Base-by-base conservation (phyloP, 192 early-diverging fungal genomes). In the Backusella tuberculispora region DNA sequence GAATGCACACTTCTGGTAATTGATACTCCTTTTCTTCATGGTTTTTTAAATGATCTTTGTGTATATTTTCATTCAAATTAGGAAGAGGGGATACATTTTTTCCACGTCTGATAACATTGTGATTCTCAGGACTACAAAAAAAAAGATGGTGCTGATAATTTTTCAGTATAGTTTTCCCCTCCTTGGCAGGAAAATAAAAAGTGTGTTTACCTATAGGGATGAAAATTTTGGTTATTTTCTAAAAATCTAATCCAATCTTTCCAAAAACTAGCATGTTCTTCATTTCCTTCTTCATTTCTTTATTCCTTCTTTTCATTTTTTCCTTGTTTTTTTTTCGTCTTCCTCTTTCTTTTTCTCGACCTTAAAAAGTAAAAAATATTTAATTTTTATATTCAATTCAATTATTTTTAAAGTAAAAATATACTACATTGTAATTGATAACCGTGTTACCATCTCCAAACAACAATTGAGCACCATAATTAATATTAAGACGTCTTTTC, bases 31-130 rank as follows among this genome's bases (percentile, higher is more conserved):
- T 29, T 29, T 63, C 60, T 29, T 29, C 60, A 63, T 34, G 60
- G 19, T 24, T 29, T 63, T 63, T 63, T 63, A 63, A 63, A 63
- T 63, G 60, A 13, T 37, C 24, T 29, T 63, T 29, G 60, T 63
- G 26, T 29, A 29, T 63, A 63, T 29, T 63, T 63, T 29, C 19
- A 63, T 63, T 24, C 60, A 63, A 63, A 63, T 63, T 63, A 63
- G 34, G 60, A 63, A n/a, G 60, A 63, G 19, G 0, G 26, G 60
- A 63, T 13, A 38, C 34, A 63, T 29, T 29, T 29, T 63, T 63
- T 29, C 60, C 60, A 38, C 60, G 26, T 63, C 60, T 63, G 26
- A 63, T 63, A 29, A 63, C 4, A 29, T 29, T 29, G 60, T 63
- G 63, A 37, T 40, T 64, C 63, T 64, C 63, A 64, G 63, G 37